phyloP scores from a whole-genome alignment of 805 yeast genomes.

The Starmerella gropengiesseri region DNA sequence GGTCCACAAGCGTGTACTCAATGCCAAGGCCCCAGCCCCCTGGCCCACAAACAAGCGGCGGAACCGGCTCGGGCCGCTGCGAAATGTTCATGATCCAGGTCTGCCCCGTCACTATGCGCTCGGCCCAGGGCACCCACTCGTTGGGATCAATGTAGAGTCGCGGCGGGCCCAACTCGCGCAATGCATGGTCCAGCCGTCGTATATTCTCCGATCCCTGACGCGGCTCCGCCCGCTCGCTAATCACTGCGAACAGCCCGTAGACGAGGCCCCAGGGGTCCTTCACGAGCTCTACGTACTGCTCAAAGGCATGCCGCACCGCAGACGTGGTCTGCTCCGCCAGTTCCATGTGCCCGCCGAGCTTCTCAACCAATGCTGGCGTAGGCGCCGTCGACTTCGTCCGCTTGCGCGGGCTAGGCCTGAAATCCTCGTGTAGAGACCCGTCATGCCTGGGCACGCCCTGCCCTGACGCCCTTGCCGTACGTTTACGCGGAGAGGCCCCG shows the following conservation, averaged over 20 bases:
- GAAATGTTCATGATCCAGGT: slow-evolving; percentile 27
- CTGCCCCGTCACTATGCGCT: slow-evolving; percentile 29
- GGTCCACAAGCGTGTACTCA: slow-evolving; percentile 10
- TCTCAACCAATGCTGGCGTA: not conserved
- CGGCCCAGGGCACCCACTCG: slow-evolving; percentile 30
- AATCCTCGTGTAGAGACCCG: too few species aligned
- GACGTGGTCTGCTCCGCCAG: slow-evolving; percentile 10
- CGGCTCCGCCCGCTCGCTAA: slow-evolving; percentile 28
- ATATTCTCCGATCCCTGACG: slow-evolving; percentile 15
- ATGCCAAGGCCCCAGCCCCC: slow-evolving; percentile 24
- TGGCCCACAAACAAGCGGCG: slow-evolving; percentile 16
- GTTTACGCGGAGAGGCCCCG: slow-evolving; percentile 10
- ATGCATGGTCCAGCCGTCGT: slow-evolving; percentile 10
- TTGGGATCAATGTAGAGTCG: slow-evolving; percentile 14
- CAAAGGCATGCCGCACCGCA: slow-evolving; percentile 25
- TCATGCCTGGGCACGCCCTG: slow-evolving; percentile 9
- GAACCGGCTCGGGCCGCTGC: slow-evolving; percentile 19
- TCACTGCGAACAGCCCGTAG: slow-evolving; percentile 27
- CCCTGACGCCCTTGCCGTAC: slow-evolving; percentile 4
- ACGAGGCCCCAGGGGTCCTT: slow-evolving; percentile 31
- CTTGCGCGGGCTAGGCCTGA: slow-evolving; percentile 11
- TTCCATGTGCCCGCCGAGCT: slow-evolving; percentile 13
- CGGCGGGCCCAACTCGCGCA: slow-evolving; percentile 10
- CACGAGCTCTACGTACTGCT: slow-evolving; percentile 26
- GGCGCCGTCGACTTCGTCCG: slow-evolving; percentile 11